These are phyloP conservation scores for Eleusine coracana DNA, from an alignment of 176 grass and related monocot species.

Conservation along the genomic window DNA sequence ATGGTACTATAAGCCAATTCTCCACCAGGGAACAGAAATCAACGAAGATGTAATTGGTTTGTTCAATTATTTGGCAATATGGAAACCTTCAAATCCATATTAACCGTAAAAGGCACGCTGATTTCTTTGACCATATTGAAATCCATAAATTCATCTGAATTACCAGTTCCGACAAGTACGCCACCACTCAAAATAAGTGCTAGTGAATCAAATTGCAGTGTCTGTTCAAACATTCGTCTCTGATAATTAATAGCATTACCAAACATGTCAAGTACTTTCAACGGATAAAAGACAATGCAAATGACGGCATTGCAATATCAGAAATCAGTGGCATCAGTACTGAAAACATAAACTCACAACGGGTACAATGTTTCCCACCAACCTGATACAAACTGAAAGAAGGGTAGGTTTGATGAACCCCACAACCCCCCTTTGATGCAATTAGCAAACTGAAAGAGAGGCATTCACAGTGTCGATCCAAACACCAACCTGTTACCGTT, in stretches of 20 bases:
- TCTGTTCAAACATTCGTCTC: background rate
- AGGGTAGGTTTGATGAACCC: constrained; percentile 14
- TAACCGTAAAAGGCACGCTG: background rate
- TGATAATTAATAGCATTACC: constrained; percentile 3
- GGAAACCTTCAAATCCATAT: background rate
- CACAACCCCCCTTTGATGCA: constrained; percentile 12
- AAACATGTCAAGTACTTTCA: constrained; percentile 9
- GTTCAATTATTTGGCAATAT: background rate
- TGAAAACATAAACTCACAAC: constrained; percentile 2
- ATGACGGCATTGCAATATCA: background rate
- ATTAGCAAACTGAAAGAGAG: background rate
- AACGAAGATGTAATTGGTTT: background rate
- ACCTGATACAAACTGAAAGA: background rate
- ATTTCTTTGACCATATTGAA: background rate
- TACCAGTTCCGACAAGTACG: too few species aligned
- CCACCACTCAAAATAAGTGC: background rate
- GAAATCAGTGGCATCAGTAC: constrained; percentile 12
- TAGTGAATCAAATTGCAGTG: background rate
- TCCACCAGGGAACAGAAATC: background rate
- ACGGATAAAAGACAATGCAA: background rate
- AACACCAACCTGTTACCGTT: constrained; percentile 12
- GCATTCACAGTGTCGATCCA: background rate
- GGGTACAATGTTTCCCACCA: constrained; percentile 27
- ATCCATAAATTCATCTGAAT: background rate
- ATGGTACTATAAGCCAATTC: background rate